Conservation (phyloP, 257 asterid genomes). For the Plantago elongata region DNA sequence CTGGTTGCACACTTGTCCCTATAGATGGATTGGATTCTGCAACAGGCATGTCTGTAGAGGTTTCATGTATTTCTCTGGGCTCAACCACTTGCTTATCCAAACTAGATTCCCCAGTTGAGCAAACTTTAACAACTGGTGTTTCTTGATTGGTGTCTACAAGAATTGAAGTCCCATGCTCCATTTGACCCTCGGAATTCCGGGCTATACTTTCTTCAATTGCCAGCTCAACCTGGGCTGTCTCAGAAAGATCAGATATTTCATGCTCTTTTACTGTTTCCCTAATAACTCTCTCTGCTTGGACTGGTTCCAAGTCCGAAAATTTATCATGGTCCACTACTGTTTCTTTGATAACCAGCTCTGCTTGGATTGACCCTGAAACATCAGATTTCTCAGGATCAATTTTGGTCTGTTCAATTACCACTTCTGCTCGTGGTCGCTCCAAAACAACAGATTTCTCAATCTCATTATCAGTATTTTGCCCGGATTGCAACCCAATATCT, state of each 20-base stretch:
- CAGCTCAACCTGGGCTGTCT: conserved; percentile 22
- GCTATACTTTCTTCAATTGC: conserved; percentile 18
- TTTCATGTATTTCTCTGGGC: conserved; percentile 23
- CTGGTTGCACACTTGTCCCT: conserved; percentile 13
- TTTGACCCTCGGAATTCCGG: conserved; percentile 16
- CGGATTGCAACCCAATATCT: conserved; percentile 25
- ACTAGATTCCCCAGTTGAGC: conserved; percentile 26
- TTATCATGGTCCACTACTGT: conserved; percentile 16
- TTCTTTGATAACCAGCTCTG: conserved; percentile 1
- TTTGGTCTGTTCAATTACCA: conserved; percentile 18
- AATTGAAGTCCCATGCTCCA: conserved; percentile 16
- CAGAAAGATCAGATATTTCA: neutral
- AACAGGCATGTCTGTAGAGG: conserved; percentile 28
- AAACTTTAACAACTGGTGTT: conserved; percentile 30
- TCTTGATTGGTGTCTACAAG: conserved; percentile 18
- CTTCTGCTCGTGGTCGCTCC: conserved; percentile 25
- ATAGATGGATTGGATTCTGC: conserved; percentile 25
- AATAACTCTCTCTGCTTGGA: neutral
- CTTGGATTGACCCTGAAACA: neutral
- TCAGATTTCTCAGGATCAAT: neutral
- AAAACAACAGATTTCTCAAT: conserved; percentile 20
- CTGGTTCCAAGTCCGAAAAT: conserved; percentile 22
- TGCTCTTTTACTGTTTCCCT: no score
- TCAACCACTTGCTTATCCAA: conserved; percentile 30
- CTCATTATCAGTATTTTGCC: conserved; percentile 24